Evolutionary conservation across 1,284 basidiomycete species (phyloP), one percentile per base, ranked within the genome.

Genomic region (Flammula alnicola): DNA sequence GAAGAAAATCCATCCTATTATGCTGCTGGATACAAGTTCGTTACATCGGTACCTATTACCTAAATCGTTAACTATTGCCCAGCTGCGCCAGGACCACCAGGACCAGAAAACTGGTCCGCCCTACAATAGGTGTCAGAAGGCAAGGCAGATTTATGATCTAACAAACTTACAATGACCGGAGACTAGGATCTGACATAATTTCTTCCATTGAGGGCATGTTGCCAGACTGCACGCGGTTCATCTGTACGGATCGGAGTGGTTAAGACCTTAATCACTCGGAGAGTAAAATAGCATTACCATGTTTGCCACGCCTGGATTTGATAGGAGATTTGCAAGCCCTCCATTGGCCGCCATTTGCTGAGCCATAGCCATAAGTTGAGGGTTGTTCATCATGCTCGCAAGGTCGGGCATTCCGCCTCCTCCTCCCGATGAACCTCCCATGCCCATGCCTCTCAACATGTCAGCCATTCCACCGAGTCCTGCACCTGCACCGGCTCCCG

Each of bases 291-390:
- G 38, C 43, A 27, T 39, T 55, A 89, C 88, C 89, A 95, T 93
- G 61, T 84, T 82, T 14, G 86, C 78, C 38, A 96, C 75, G 16
- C 81, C 67, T 11, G 94, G 93, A 66, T 95, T 95, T 52, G 81
- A 77, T 93, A 98, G 95, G 32, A 98, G 68, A 49, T 76, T 76
- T 43, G 93, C 91, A 42, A 99, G 63, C 5, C 95, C 95, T 31
- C 96, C 96, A 63, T 91, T 93, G 25, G 81, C 77, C 80, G 93
- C 93, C 86, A 99, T 84, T 68, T 91, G 86, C 73, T 95, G 91
- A 3, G 95, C 88, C 91, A 94, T 93, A 45, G 84, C 78, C 89
- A 92, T 93, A 75, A 95, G 80, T 71, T 86, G 86, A 2, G 96
- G 96, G 72, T 99, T 98, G 72, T 87, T 91, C 90, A 99, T 87